Base-by-base conservation (phyloP, 1,139 yeast species). In the Nakaseomyces uthaithaninus region DNA sequence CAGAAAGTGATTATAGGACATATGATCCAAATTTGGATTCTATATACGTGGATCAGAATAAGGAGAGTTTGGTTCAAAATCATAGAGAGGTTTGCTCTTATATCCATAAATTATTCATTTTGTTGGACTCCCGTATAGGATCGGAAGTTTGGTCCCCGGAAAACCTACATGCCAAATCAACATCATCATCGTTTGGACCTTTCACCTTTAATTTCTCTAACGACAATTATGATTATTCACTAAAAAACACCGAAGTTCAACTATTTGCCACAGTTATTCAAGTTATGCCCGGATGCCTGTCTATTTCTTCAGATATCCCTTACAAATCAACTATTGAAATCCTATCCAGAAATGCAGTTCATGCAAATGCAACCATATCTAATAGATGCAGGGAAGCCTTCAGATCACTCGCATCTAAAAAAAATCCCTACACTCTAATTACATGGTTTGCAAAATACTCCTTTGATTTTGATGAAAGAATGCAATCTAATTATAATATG, bases 401-500 rank as follows among this genome's bases (percentile, higher is more conserved):
- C 42, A 79, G 75, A 48, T 68, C 71, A 24, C 62, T 86, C 34
- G 89, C 93, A 1, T 67, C 78, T 3, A 75, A 75, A 40, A 76
- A 74, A 47, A 84, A 84, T 49, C 86, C 95, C 0, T 75, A 81
- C 42, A 71, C 75, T 3, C 67, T 87, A 38, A 72, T 87, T 36
- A 80, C 85, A 1, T 72, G 77, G 20, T 86, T 78, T 65, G 85
- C 95, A 0, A 80, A 83, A 50, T 75, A 77, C 46, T 83, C 95
- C 3, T 86, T 87, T 60, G 78, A 80, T 48, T 75, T 83, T 46
- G 85, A 80, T 47, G 95, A 86, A 44, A 77, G 76, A 47, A 61
- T 68, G 2, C 61, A 57, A 25, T 57, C 64, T 3, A 57, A 63
- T 18, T 73, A 75, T 51, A 74, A 79, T 37, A 66, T 78, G 10